phyloP scores from a whole-genome alignment of 208 protist species.

The Crithidia expoeki region DNA sequence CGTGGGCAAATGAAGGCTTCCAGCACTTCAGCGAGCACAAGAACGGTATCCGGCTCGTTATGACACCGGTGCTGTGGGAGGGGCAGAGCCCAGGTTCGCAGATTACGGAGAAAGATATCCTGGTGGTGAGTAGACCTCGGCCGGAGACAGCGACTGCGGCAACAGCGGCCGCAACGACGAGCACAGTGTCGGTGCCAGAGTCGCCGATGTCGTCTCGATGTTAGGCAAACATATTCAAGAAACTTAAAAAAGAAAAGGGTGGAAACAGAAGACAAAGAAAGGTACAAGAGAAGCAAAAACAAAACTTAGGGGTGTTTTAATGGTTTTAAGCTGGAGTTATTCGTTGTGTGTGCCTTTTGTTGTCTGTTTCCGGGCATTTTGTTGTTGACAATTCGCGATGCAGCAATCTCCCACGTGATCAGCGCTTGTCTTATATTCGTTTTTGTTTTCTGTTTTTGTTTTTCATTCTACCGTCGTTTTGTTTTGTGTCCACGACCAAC shows the following conservation, averaged over 20 bases:
- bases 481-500: too few relatives aligned
- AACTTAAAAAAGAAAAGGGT: not conserved
- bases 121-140: slow-evolving; percentile 56
- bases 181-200: not conserved
- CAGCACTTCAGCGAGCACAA: slow-evolving; percentile 58
- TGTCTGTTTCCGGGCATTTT: too few relatives aligned
- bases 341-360: too few relatives aligned
- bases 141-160: slow-evolving; percentile 1
- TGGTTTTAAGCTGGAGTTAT: too few relatives aligned
- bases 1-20: slow-evolving; percentile 53
- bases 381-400: too few relatives aligned
- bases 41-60: slow-evolving; percentile 61
- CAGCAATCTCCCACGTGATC: too few relatives aligned
- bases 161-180: not conserved
- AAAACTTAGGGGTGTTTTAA: not conserved
- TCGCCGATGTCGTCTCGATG: not conserved
- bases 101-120: slow-evolving; percentile 64
- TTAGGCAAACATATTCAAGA: not conserved
- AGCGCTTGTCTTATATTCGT: too few relatives aligned
- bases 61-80: slow-evolving; percentile 66
- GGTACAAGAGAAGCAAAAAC: not conserved
- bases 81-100: slow-evolving; percentile 49
- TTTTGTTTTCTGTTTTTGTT: too few relatives aligned
- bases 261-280: not conserved
- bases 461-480: too few relatives aligned